Base-by-base conservation (phyloP, 2,329 filamentous ascomycete genomes). In the Diaporthe nobilis region DNA sequence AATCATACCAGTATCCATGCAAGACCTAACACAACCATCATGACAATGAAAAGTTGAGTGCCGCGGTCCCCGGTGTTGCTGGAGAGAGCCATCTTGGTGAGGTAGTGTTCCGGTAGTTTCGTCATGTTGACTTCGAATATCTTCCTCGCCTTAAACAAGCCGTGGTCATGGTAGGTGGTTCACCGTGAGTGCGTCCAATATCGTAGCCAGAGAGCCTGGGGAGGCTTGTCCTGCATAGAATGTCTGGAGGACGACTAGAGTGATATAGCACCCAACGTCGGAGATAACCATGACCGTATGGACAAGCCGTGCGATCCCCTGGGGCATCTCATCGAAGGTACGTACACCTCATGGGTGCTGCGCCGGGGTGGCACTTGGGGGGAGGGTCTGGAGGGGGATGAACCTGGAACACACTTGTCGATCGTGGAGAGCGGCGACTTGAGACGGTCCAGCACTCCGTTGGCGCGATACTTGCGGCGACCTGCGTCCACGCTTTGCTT, bases 1-100 rank as follows among this genome's bases (percentile, higher is more conserved):
- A 15, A 8, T 28, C 73, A n/a, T 75, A 75, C 73, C 28, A 72
- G 37, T 58, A 75, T 63, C 73, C 73, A 75, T 25, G 73, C 34
- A 17, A 75, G 17, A 8, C 37, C 49, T 8, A 75, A 22, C 47
- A 71, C 44, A 5, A 55, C 53, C 51, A 55, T 42, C 53, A 71
- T 53, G 34, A 75, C 55, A 37, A 75, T 51, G 6, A 75, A 75
- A 10, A 75, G 73, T n/a, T 55, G 28, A 6, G 55, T 57, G 10
- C 57, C 57, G 17, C 73, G 73, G 22, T 71, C 73, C 15, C 28
- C 57, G 2, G 44, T n/a, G 12, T 37, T 42, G 22, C 20, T 60
- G 25, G 71, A 49, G 22, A 72, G 9, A n/a, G 44, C 71, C 31
- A 42, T 61, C 71, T 63, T 72, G 44, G 25, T 22, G 13, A 63